Conservation (phyloP, 1,139 yeast genomes). For the Blastobotrys serpentis region DNA sequence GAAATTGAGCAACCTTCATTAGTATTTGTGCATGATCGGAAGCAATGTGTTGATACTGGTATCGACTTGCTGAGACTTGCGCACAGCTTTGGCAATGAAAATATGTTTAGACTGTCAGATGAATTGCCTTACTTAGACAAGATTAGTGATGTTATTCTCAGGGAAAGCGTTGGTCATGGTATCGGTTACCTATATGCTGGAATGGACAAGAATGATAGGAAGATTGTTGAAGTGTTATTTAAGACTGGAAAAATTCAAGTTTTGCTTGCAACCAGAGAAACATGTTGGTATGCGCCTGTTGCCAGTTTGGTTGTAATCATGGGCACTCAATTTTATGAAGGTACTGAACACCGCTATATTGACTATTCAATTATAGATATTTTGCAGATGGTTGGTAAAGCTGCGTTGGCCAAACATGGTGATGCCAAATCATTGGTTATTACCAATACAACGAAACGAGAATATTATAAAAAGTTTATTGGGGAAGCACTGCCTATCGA, state of each 20-base stretch:
- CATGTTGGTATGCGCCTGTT: conserved; percentile 49
- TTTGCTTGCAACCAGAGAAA: conserved; percentile 58
- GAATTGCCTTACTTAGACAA: conserved; percentile 43
- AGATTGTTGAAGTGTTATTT: conserved; percentile 55
- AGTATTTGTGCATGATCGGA: conserved; percentile 59
- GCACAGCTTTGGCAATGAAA: conserved; percentile 38
- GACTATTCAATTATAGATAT: conserved; percentile 68
- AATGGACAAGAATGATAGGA: conserved; percentile 56
- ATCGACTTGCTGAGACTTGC: conserved; percentile 45
- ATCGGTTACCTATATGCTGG: conserved; percentile 62
- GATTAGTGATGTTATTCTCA: conserved; percentile 50
- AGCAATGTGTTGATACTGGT: conserved; percentile 54
- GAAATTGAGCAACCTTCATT: conserved; percentile 34
- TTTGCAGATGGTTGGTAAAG: conserved; percentile 72
- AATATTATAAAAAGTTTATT: conserved; percentile 69
- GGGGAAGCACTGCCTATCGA: conserved; percentile 81
- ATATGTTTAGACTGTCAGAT: conserved; percentile 40
- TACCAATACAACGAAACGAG: conserved; percentile 55
- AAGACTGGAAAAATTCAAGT: conserved; percentile 50
- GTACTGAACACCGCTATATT: conserved; percentile 64
- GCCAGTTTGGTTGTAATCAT: conserved; percentile 59
- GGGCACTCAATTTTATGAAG: conserved; percentile 75
- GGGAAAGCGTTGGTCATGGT: conserved; percentile 54
- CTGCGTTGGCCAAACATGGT: conserved; percentile 36
- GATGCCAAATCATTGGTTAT: conserved; percentile 52